phyloP scores from a whole-genome alignment of 352 stramenopile species.

The Phytophthora pistaciae region DNA sequence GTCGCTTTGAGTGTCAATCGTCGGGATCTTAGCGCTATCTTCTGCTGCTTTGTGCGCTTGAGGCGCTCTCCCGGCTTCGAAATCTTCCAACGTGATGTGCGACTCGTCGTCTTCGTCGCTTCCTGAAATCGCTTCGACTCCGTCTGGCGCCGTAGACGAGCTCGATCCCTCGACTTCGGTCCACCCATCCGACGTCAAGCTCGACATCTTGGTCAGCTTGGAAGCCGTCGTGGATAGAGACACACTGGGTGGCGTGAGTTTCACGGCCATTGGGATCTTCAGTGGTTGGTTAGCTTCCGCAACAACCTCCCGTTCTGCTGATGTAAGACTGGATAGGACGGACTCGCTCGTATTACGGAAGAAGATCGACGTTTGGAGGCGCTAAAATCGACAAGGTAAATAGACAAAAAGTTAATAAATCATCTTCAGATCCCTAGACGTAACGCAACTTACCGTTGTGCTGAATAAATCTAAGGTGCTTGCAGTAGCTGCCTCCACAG shows the following conservation, averaged over 20 bases:
- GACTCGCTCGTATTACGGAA: slow-evolving; percentile 75
- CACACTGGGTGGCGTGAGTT: slow-evolving; percentile 8
- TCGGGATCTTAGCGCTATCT: background rate
- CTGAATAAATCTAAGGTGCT: slow-evolving; percentile 66
- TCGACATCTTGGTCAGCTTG: slow-evolving; percentile 41
- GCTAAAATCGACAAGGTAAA: slow-evolving; percentile 28
- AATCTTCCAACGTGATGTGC: slow-evolving; percentile 71
- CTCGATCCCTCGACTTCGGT: slow-evolving; percentile 49
- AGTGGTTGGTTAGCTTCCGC: slow-evolving; percentile 39
- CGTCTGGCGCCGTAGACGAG: slow-evolving; percentile 32
- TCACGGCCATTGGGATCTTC: slow-evolving; percentile 17
- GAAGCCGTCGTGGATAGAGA: slow-evolving; percentile 18
- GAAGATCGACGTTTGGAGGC: slow-evolving; percentile 79
- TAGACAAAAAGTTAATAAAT: slow-evolving; percentile 3
- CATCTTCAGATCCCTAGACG: background rate
- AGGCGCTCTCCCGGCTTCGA: slow-evolving; percentile 52
- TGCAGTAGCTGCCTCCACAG: slow-evolving; percentile 36
- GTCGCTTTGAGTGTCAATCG: background rate
- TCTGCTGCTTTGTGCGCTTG: slow-evolving; percentile 10
- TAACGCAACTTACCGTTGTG: slow-evolving; percentile 54
- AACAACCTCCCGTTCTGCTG: slow-evolving; percentile 67
- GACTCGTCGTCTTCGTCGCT: slow-evolving; percentile 41
- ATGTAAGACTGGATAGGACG: slow-evolving; percentile 56
- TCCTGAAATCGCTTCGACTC: slow-evolving; percentile 35
- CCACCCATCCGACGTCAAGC: slow-evolving; percentile 48